These are phyloP conservation scores for Amylocarpus encephaloides DNA, from an alignment of 2,329 filamentous ascomycete species.

Conservation along the genomic window DNA sequence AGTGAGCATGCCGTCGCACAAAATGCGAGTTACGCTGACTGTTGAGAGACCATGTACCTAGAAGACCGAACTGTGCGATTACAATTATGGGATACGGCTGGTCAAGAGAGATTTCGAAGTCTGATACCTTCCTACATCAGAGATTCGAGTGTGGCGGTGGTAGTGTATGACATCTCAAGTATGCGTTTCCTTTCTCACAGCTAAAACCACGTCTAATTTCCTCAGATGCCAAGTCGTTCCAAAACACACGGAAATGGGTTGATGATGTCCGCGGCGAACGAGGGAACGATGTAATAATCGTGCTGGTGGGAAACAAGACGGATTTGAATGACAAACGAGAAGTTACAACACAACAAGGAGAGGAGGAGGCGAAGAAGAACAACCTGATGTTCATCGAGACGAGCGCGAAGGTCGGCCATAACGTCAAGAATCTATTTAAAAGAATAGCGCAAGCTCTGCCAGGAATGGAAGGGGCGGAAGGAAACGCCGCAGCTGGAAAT, in stretches of 20 bases:
- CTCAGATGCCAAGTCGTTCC: constrained; percentile 85
- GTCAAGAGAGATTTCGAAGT: constrained; percentile 94
- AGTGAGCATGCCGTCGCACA: constrained; percentile 44
- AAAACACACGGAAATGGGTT: constrained; percentile 99
- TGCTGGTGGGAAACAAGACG: constrained; percentile 97
- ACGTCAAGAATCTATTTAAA: constrained; percentile 95
- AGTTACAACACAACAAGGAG: constrained; percentile 91
- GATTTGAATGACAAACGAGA: constrained; percentile 97
- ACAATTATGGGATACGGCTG: constrained; percentile 97
- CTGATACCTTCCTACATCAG: constrained; percentile 98
- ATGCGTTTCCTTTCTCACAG: constrained; percentile 24
- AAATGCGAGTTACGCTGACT: constrained; percentile 16
- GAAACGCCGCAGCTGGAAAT: constrained; percentile 62
- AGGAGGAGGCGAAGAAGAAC: constrained; percentile 97
- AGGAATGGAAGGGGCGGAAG: constrained; percentile 90
- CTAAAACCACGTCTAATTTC: constrained; percentile 18
- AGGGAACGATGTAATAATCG: constrained; percentile 98
- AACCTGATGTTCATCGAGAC: constrained; percentile 99
- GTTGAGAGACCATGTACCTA: constrained; percentile 86
- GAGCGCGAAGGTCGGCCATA: constrained; percentile 94
- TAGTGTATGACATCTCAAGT: constrained; percentile 98
- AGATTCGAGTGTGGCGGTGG: constrained; percentile 94
- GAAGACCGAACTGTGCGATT: constrained; percentile 96
- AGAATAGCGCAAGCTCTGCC: constrained; percentile 96
- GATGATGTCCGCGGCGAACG: constrained; percentile 95